A percentile compares a stretch with the other conserved stretches of the same genome.
phyloP scores from a whole-genome alignment of 2,329 filamentous ascomycete species.

The Clarireedia sp. region DNA sequence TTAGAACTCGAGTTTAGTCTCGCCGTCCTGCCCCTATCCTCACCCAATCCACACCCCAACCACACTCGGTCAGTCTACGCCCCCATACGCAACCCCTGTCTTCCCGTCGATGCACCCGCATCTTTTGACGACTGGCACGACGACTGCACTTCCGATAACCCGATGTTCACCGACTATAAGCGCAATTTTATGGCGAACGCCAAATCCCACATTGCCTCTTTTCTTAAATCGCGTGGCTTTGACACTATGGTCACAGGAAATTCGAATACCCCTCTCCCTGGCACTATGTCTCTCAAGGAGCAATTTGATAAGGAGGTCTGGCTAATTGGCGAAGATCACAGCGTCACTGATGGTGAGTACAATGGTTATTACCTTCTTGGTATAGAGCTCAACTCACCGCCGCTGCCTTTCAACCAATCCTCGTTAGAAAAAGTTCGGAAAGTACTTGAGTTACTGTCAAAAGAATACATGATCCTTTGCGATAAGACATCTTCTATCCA shows the following conservation, averaged over 20 bases:
- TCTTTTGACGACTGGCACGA: neutral
- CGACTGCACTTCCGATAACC: no score
- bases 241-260: neutral
- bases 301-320: neutral
- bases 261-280: rapidly evolving
- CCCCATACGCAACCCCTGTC: neutral
- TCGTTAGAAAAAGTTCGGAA: neutral
- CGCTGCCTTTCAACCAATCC: neutral
- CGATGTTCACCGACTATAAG: no score
- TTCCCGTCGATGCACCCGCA: no score
- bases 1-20: neutral
- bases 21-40: neutral
- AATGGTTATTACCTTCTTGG: neutral
- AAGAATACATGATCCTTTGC: neutral
- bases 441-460: neutral
- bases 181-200: no score
- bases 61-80: neutral
- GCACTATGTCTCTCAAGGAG: no score
- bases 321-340: neutral
- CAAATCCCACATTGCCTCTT: neutral
- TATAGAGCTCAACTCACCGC: neutral
- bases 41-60: neutral
- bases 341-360: neutral
- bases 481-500: neutral
- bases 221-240: neutral